phyloP scores from a whole-genome alignment of 2,329 filamentous ascomycete genomes.

The Alternaria sp. region DNA sequence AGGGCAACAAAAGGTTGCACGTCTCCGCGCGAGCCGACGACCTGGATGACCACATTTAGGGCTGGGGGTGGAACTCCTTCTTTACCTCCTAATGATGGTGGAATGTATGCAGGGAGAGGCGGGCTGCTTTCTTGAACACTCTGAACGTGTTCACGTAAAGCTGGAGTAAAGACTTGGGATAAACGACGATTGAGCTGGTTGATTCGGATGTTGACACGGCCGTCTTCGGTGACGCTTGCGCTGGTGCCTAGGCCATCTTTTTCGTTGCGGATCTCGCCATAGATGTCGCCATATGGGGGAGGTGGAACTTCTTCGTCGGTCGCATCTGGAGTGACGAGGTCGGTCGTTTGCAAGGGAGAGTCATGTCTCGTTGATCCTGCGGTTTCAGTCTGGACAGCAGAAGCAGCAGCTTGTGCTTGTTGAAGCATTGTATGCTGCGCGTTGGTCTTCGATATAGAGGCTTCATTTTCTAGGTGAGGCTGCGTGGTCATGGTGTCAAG shows the following conservation, averaged over 20 bases:
- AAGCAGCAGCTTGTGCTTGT: slow-evolving; percentile 34
- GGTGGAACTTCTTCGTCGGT: slow-evolving; percentile 32
- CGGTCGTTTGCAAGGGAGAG: slow-evolving; percentile 25
- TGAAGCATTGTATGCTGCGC: slow-evolving; percentile 36
- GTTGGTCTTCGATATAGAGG: slow-evolving; percentile 16
- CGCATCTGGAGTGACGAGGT: slow-evolving; percentile 23
- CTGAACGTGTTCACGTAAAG: slow-evolving; percentile 15
- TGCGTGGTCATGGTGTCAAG: not conserved
- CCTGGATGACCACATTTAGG: slow-evolving; percentile 63
- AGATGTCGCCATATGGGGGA: slow-evolving; percentile 39
- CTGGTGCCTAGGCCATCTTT: slow-evolving; percentile 44
- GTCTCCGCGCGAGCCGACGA: slow-evolving; percentile 61
- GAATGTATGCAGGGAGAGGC: not conserved
- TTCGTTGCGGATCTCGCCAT: slow-evolving; percentile 41
- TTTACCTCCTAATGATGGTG: slow-evolving; percentile 12
- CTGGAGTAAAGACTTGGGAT: slow-evolving; percentile 29
- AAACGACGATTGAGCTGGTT: slow-evolving; percentile 28
- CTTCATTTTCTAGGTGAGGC: slow-evolving; percentile 8
- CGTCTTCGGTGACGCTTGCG: slow-evolving; percentile 53
- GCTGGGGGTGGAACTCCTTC: slow-evolving; percentile 11
- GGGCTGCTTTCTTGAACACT: slow-evolving; percentile 16
- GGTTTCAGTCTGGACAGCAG: slow-evolving; percentile 25
- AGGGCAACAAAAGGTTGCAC: slow-evolving; percentile 67
- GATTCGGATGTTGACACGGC: slow-evolving; percentile 37
- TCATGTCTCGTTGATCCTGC: slow-evolving; percentile 14